A percentile compares a stretch with the other conserved stretches of the same genome.
phyloP scores from a whole-genome alignment of 306 rosid species.

The Abrus precatorius region DNA sequence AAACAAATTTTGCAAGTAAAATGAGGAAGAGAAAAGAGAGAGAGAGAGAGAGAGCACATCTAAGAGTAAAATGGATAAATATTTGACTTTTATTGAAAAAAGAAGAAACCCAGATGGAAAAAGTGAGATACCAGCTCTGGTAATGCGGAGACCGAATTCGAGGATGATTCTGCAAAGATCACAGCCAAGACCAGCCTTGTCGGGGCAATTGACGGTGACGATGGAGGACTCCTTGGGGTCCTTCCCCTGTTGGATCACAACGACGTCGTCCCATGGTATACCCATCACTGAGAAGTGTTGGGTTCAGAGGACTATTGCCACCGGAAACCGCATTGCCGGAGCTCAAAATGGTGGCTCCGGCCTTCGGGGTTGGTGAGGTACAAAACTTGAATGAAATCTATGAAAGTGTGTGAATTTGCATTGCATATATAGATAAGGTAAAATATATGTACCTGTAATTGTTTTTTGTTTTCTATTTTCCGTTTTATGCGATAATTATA shows the following conservation, averaged over 20 bases:
- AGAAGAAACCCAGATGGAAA: slow-evolving; percentile 22
- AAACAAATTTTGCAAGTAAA: neutral
- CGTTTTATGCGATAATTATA: too few species aligned
- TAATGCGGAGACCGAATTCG: slow-evolving; percentile 75
- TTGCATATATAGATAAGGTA: neutral
- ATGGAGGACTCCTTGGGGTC: slow-evolving; percentile 56
- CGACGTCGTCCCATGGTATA: slow-evolving; percentile 70
- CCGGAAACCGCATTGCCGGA: slow-evolving; percentile 47
- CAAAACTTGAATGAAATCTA: neutral
- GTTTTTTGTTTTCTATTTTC: too few species aligned
- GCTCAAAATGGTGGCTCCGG: slow-evolving; percentile 48
- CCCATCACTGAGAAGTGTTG: slow-evolving; percentile 59
- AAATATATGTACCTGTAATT: too few species aligned
- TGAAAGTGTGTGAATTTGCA: neutral
- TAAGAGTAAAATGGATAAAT: neutral
- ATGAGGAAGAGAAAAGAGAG: neutral
- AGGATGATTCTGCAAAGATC: slow-evolving; percentile 77
- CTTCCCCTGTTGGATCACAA: slow-evolving; percentile 64
- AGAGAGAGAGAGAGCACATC: too few species aligned
- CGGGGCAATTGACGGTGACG: slow-evolving; percentile 85
- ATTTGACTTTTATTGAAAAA: neutral
- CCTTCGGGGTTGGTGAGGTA: neutral
- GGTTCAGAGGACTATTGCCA: slow-evolving; percentile 3
- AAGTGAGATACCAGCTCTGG: slow-evolving; percentile 65
- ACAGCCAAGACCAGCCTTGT: slow-evolving; percentile 86